phyloP scores from a whole-genome alignment of 345 rosid species.

The Excoecaria cochinchinensis region DNA sequence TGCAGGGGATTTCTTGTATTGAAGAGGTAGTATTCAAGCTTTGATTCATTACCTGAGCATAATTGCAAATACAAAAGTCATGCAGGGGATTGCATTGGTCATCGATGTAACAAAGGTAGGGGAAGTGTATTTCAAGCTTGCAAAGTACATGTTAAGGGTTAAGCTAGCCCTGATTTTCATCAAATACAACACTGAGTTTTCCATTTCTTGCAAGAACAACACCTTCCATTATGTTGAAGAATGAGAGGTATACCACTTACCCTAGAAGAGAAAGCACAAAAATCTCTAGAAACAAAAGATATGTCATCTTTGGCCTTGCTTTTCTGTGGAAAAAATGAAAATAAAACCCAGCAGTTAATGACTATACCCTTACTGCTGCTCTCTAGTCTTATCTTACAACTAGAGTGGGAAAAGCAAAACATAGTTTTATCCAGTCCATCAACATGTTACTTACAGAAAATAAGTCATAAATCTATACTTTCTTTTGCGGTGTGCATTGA shows the following conservation, averaged over 20 bases:
- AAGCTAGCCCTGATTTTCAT: conserved; percentile 28
- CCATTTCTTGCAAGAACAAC: neutral
- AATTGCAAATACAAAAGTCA: conserved; percentile 28
- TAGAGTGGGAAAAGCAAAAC: neutral
- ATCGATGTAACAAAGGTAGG: conserved; percentile 32
- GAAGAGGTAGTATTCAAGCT: neutral
- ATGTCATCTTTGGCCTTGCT: conserved; percentile 31
- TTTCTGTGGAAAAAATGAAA: conserved; percentile 21
- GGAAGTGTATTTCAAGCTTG: conserved; percentile 34
- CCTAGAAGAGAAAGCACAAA: conserved; percentile 32
- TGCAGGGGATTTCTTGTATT: neutral
- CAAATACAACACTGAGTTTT: neutral
- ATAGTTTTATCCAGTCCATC: too few species aligned
- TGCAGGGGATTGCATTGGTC: conserved; percentile 23
- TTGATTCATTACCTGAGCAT: conserved; percentile 21
- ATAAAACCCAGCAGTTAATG: neutral
- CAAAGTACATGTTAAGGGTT: conserved; percentile 32
- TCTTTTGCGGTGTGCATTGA: neutral
- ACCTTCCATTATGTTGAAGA: neutral
- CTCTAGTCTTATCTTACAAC: neutral
- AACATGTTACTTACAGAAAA: too few species aligned
- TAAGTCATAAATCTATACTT: too few species aligned
- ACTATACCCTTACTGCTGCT: neutral
- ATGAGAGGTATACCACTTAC: neutral
- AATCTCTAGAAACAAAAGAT: conserved; percentile 28